Conservation (phyloP, 2,329 filamentous ascomycete species). For the Fusarium nurragi region DNA sequence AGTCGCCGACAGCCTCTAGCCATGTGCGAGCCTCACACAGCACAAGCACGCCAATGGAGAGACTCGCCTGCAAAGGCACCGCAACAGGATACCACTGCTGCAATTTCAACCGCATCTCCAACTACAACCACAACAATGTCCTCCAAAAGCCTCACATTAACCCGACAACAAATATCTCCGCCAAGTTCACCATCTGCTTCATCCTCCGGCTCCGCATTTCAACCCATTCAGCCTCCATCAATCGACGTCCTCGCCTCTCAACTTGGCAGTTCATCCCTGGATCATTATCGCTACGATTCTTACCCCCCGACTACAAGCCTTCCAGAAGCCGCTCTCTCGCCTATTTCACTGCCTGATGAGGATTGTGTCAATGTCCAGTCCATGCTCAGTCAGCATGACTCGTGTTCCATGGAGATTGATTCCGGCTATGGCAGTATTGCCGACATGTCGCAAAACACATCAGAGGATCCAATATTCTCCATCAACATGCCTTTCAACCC, state of each 20-base stretch:
- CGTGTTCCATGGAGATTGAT: conserved; percentile 34
- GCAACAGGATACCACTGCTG: neutral
- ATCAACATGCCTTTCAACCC: neutral
- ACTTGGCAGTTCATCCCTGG: conserved; percentile 38
- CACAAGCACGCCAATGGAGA: conserved; percentile 22
- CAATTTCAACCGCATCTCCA: neutral
- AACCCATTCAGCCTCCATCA: conserved; percentile 11
- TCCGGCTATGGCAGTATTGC: neutral
- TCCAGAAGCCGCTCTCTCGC: conserved; percentile 23
- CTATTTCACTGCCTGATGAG: conserved; percentile 30
- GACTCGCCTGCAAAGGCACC: conserved; percentile 26
- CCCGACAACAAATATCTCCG: conserved; percentile 31
- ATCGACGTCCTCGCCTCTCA: conserved; percentile 39
- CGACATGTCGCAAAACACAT: neutral
- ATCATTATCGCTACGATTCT: conserved; percentile 11
- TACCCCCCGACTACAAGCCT: neutral
- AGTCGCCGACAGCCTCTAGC: conserved; percentile 23
- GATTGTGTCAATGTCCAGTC: conserved; percentile 12
- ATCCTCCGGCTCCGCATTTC: conserved; percentile 2
- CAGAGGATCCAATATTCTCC: neutral
- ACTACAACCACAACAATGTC: conserved; percentile 7
- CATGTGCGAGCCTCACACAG: conserved; percentile 41
- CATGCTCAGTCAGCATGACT: neutral
- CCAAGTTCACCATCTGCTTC: conserved; percentile 29
- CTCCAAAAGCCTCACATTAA: neutral